Conservation (phyloP, 2,329 filamentous ascomycete genomes). For the Colletotrichum filicis region DNA sequence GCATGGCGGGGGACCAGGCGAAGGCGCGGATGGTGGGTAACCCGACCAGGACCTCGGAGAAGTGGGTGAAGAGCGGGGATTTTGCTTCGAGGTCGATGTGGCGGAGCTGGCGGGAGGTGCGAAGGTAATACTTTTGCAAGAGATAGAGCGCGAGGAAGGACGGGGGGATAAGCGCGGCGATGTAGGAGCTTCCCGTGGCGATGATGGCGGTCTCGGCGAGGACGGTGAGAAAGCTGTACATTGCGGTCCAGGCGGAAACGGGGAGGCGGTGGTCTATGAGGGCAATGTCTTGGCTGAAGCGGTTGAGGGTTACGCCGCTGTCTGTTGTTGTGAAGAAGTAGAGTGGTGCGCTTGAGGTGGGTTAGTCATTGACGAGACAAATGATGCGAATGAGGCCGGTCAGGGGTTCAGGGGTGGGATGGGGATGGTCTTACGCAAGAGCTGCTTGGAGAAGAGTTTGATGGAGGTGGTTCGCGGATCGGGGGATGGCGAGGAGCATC, state of each 20-base stretch:
- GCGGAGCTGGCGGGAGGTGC: conserved; percentile 65
- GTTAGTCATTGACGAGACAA: neutral
- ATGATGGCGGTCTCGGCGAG: conserved; percentile 57
- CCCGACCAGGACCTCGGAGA: conserved; percentile 59
- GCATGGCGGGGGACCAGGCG: conserved; percentile 54
- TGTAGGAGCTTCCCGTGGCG: conserved; percentile 54
- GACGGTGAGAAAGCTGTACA: conserved; percentile 42
- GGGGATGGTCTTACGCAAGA: conserved; percentile 5
- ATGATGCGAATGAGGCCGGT: neutral
- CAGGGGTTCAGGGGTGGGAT: neutral
- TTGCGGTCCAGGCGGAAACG: conserved; percentile 33
- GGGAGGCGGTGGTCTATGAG: conserved; percentile 53
- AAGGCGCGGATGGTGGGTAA: conserved; percentile 62
- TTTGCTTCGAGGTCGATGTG: conserved; percentile 64
- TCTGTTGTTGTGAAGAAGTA: conserved; percentile 49
- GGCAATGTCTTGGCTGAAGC: conserved; percentile 55
- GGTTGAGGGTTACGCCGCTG: conserved; percentile 47
- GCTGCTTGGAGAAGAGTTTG: conserved; percentile 35
- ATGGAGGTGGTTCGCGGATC: conserved; percentile 41
- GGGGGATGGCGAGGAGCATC: conserved; percentile 38
- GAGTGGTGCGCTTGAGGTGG: neutral
- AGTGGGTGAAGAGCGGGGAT: conserved; percentile 61
- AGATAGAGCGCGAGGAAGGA: conserved; percentile 53
- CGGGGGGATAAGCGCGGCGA: conserved; percentile 54
- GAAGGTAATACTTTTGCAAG: conserved; percentile 64